Evolutionary conservation across 164 flowering plant species (phyloP), one percentile per base, ranked within the genome.

Genomic region (Berberis vulgaris): DNA sequence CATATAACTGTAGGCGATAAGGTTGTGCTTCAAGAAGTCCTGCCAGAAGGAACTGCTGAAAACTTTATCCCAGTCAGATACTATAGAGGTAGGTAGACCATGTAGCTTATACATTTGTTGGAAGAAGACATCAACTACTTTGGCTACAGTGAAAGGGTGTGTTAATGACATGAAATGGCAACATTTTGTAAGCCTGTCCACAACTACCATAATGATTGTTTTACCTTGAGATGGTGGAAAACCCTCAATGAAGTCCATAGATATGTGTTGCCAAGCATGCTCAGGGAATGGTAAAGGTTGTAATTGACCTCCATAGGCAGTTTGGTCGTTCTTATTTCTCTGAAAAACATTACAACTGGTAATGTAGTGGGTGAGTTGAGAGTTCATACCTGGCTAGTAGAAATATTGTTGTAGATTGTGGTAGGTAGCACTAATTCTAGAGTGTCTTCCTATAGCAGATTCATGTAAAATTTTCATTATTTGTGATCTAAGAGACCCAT

Each of bases 131-230:
- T 49, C 8, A 49, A 11, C 52, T 6, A 49, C 52, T 49, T 6
- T 49, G 52, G 11, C 0, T 49, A 0, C 52, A 6, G 52, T 49
- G 52, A 49, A 49, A 6, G 52, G 52, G 11, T 49, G 52, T 6
- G 52, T 49, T 49, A 49, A 49, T 49, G 52, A 6, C 52, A 49
- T 11, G 52, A 63, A 83, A 82, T 54, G 57, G 9, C 13, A 1
- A 54, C 13, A 54, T 54, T 54, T 54, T n/a, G 3, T 12, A 6
- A 54, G 13, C 6, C 57, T 12, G 1, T 54, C 57, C 9, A 54
- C 57, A 9, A 54, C 57, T 5, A 54, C 57, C 13, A 54, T 8
- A 6, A 54, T 8, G 39, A n/a, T n/a, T 54, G 57, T 54, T 38
- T 54, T 54, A 12, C 57, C 40, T 5, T 54, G 9, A 12, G 57